Conservation (phyloP, 768 basidiomycete genomes). For the Chiua virens region DNA sequence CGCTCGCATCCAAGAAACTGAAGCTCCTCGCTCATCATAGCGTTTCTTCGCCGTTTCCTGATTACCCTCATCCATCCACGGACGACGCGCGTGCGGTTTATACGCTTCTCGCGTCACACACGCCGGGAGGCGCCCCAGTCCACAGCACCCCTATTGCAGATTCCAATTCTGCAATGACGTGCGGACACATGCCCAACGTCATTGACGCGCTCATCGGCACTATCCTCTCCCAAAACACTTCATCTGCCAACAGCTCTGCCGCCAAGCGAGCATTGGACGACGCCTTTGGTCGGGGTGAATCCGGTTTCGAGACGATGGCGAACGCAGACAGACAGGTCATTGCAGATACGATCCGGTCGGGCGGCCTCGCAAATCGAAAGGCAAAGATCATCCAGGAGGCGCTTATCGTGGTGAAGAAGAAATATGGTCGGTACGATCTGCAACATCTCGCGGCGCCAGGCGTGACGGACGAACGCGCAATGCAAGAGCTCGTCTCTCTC, state of each 20-base stretch:
- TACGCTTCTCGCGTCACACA: conserved; percentile 40
- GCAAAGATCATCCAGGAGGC: conserved; percentile 54
- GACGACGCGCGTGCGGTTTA: conserved; percentile 41
- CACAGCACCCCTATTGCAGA: conserved; percentile 22
- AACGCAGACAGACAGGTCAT: conserved; percentile 41
- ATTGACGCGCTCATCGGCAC: conserved; percentile 59
- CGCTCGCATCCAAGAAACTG: conserved; percentile 44
- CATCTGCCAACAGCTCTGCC: conserved; percentile 46
- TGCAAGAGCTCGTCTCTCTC: conserved; percentile 56
- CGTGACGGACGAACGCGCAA: conserved; percentile 46
- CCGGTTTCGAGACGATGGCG: conserved; percentile 49
- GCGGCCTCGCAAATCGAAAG: conserved; percentile 62
- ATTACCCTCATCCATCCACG: conserved; percentile 44
- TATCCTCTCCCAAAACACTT: conserved; percentile 62
- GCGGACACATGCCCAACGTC: conserved; percentile 51
- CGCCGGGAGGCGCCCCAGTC: conserved; percentile 33
- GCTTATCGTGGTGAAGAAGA: conserved; percentile 40
- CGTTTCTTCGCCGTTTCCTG: conserved; percentile 47
- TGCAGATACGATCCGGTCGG: conserved; percentile 49
- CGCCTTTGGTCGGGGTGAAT: conserved; percentile 45
- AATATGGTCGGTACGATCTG: conserved; percentile 54
- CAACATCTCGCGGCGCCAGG: conserved; percentile 46
- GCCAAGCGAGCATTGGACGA: conserved; percentile 50
- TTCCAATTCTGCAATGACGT: conserved; percentile 44
- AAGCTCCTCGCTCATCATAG: conserved; percentile 46